These are phyloP conservation scores for Fraxinus platypoda DNA, from an alignment of 305 asterid genomes.

Conservation along the genomic window DNA sequence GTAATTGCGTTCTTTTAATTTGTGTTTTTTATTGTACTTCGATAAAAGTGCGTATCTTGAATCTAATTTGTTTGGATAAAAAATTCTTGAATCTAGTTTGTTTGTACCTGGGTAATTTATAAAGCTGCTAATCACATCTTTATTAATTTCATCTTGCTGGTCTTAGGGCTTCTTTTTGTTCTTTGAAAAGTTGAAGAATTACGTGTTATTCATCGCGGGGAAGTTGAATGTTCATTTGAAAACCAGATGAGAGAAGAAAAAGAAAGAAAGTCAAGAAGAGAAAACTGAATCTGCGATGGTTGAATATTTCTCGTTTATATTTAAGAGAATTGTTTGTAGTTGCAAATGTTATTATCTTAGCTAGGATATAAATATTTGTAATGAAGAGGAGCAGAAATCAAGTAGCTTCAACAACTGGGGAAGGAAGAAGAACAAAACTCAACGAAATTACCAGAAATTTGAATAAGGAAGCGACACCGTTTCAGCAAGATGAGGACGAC, in stretches of 20 bases:
- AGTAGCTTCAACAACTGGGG: no score
- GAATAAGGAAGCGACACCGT: no score
- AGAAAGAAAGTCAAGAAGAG: neutral
- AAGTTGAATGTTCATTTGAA: neutral
- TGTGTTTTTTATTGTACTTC: neutral
- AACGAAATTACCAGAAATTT: no score
- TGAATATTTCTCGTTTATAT: neutral
- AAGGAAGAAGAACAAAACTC: no score
- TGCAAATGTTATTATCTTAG: neutral
- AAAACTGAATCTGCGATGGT: neutral
- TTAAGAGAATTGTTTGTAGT: neutral
- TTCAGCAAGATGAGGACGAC: no score
- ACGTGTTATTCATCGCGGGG: neutral
- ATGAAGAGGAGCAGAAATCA: no score
- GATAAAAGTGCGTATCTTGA: neutral
- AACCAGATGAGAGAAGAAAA: neutral
- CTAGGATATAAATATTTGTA: neutral
- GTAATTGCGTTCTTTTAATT: neutral
- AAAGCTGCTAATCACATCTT: neutral
- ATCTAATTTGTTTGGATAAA: neutral
- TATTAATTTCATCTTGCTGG: neutral
- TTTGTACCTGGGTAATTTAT: neutral
- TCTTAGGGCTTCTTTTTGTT: neutral
- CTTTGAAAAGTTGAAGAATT: neutral
- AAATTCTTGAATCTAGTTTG: neutral